phyloP scores from a whole-genome alignment of 2,329 filamentous ascomycete species.

The Amphichorda felina region DNA sequence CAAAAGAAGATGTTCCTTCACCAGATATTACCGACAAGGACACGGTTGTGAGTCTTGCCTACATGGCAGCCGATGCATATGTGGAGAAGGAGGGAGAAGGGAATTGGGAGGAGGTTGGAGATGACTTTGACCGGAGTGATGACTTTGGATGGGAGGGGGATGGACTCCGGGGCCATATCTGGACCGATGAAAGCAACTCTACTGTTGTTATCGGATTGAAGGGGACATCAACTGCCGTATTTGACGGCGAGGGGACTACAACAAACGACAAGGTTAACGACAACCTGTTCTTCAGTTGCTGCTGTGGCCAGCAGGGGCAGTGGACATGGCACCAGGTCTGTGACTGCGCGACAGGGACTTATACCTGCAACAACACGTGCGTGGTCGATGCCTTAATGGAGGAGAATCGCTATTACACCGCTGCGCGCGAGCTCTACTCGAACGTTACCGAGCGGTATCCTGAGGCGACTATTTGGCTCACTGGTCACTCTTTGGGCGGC shows the following conservation, averaged over 20 bases:
- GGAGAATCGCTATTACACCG: slow-evolving; percentile 86
- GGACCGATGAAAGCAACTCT: slow-evolving; percentile 72
- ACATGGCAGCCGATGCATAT: slow-evolving; percentile 86
- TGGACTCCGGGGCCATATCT: slow-evolving; percentile 84
- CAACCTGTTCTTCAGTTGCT: slow-evolving; percentile 96
- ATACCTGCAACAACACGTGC: slow-evolving; percentile 87
- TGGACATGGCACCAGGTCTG: slow-evolving; percentile 88
- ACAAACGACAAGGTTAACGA: slow-evolving; percentile 97
- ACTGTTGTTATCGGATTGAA: slow-evolving; percentile 90
- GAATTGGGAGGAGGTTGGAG: slow-evolving; percentile 75
- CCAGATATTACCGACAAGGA: slow-evolving; percentile 80
- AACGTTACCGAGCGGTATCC: slow-evolving; percentile 90
- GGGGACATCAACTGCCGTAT: slow-evolving; percentile 80
- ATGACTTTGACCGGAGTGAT: slow-evolving; percentile 70
- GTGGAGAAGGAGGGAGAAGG: slow-evolving; percentile 57
- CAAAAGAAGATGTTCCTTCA: slow-evolving; percentile 61
- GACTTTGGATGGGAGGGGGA: slow-evolving; percentile 91
- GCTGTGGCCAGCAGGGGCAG: slow-evolving; percentile 86
- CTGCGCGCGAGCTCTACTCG: slow-evolving; percentile 77
- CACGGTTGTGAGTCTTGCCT: slow-evolving; percentile 72
- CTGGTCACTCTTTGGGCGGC: slow-evolving; percentile 86
- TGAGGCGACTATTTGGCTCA: slow-evolving; percentile 72
- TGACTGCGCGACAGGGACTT: slow-evolving; percentile 79
- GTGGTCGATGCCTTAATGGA: slow-evolving; percentile 61
- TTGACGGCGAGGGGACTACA: slow-evolving; percentile 93